These are phyloP conservation scores for Penicillium paxilli DNA, from an alignment of 495 filamentous ascomycete species.

Conservation along the genomic window DNA sequence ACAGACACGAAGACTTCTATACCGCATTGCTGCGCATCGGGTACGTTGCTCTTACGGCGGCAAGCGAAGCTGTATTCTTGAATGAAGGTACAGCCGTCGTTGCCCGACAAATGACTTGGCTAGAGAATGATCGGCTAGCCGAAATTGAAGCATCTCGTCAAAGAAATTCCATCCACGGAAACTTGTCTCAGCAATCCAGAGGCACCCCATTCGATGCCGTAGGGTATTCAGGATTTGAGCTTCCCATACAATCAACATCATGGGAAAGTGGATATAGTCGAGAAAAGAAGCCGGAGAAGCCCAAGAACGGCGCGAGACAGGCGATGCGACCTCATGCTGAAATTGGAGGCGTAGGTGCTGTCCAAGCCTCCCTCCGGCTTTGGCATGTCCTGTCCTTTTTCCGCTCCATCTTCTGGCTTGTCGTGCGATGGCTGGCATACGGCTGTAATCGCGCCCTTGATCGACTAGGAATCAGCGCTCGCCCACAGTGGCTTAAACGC, in stretches of 20 bases:
- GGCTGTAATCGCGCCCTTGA: slow-evolving; percentile 54
- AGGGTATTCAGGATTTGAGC: slow-evolving; percentile 34
- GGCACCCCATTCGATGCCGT: slow-evolving; percentile 28
- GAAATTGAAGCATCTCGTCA: slow-evolving; percentile 48
- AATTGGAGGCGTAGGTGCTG: slow-evolving; percentile 71
- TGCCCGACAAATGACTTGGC: slow-evolving; percentile 80
- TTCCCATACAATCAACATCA: slow-evolving; percentile 24
- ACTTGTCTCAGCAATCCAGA: slow-evolving; percentile 33
- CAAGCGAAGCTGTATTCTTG: slow-evolving; percentile 92
- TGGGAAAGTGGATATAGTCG: slow-evolving; percentile 66
- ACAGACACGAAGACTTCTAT: slow-evolving; percentile 91
- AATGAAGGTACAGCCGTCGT: slow-evolving; percentile 82
- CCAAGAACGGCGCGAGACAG: slow-evolving; percentile 44
- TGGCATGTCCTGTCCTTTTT: slow-evolving; percentile 73
- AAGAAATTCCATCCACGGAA: slow-evolving; percentile 15
- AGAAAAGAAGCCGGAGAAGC: slow-evolving; percentile 58
- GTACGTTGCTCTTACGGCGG: slow-evolving; percentile 83
- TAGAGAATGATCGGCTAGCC: slow-evolving; percentile 81
- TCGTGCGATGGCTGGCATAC: slow-evolving; percentile 58
- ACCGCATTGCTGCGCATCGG: slow-evolving; percentile 82
- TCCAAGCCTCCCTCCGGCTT: slow-evolving; percentile 71
- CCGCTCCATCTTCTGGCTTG: slow-evolving; percentile 66
- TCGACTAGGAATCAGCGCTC: slow-evolving; percentile 59
- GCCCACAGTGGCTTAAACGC: slow-evolving; percentile 62
- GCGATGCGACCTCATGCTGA: slow-evolving; percentile 39